phyloP scores from a whole-genome alignment of 2,329 filamentous ascomycete species.

The Aspergillus pseudoglaucus region DNA sequence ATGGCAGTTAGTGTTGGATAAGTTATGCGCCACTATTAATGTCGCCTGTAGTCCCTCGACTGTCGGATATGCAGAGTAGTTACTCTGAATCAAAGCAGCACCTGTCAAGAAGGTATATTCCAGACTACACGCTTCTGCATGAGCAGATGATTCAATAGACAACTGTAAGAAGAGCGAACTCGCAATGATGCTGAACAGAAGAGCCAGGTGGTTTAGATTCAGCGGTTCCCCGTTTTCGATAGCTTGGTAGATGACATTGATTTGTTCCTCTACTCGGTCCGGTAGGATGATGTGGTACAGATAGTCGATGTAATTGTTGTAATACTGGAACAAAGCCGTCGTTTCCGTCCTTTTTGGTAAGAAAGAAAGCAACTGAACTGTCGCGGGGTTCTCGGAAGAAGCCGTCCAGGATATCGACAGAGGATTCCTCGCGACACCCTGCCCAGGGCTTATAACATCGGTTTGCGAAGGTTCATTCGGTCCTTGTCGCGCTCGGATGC shows the following conservation, averaged over 20 bases:
- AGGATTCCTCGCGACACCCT: not conserved
- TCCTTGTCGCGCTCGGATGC: slow-evolving; percentile 14
- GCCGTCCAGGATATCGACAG: slow-evolving; percentile 1
- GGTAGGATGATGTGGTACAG: slow-evolving; percentile 33
- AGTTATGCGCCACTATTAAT: slow-evolving; percentile 23
- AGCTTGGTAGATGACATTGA: slow-evolving; percentile 24
- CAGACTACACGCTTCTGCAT: slow-evolving; percentile 17
- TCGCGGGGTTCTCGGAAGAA: slow-evolving; percentile 15
- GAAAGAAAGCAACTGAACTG: slow-evolving; percentile 13
- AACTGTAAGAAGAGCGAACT: slow-evolving; percentile 21
- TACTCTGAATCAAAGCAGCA: slow-evolving; percentile 25
- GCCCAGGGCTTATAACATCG: not conserved
- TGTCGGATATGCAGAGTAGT: slow-evolving; percentile 24
- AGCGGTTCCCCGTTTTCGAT: slow-evolving; percentile 13
- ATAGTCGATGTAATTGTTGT: slow-evolving; percentile 27
- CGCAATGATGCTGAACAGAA: slow-evolving; percentile 30
- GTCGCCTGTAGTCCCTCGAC: slow-evolving; percentile 29
- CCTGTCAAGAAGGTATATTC: slow-evolving; percentile 25
- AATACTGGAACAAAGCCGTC: slow-evolving; percentile 25
- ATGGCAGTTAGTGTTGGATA: slow-evolving; percentile 19
- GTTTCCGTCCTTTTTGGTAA: slow-evolving; percentile 27
- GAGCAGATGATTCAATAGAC: slow-evolving; percentile 11
- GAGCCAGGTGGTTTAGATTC: slow-evolving; percentile 22
- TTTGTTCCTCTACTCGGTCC: slow-evolving; percentile 14
- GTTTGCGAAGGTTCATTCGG: slow-evolving; percentile 1